These are phyloP conservation scores for Diaporthe sp. DNA, from an alignment of 2,329 filamentous ascomycete species.

Conservation along the genomic window DNA sequence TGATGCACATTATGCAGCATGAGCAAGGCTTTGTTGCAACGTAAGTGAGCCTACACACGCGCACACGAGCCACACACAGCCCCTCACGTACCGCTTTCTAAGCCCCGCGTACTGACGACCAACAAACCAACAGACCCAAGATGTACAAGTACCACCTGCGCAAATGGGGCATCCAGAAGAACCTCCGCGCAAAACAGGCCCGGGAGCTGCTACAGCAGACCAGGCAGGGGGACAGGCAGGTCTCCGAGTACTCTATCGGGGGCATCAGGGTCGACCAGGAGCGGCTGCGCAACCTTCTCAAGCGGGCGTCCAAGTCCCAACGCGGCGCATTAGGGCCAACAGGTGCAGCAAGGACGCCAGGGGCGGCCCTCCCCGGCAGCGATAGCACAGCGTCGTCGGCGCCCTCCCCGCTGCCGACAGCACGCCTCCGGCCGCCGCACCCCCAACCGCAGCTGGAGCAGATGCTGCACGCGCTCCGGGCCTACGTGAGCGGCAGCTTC, in stretches of 20 bases:
- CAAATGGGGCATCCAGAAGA: slow-evolving; percentile 35
- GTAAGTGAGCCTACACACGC: slow-evolving; percentile 37
- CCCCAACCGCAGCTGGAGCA: not conserved
- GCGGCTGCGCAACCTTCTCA: slow-evolving; percentile 15
- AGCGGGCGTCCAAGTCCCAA: not conserved
- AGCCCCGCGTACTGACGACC: slow-evolving; percentile 8
- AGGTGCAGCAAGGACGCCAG: not conserved
- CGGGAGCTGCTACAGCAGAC: slow-evolving; percentile 27
- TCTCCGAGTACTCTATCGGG: not conserved
- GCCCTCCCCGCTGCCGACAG: not conserved
- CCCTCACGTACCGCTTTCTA: not conserved
- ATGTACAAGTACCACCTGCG: slow-evolving; percentile 35
- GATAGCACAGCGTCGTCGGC: not conserved
- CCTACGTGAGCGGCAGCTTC: slow-evolving; percentile 33
- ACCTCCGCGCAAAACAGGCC: slow-evolving; percentile 29
- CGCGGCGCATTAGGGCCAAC: not conserved
- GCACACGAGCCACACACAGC: not conserved
- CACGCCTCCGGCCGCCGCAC: not conserved
- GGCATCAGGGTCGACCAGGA: slow-evolving; percentile 28
- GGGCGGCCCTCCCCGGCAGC: not conserved
- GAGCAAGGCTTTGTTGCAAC: slow-evolving; percentile 43
- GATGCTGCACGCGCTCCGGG: slow-evolving; percentile 13
- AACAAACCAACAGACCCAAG: slow-evolving; percentile 21
- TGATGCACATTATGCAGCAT: slow-evolving; percentile 45
- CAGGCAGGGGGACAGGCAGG: slow-evolving; percentile 1